Evolutionary conservation across 163 green algal species (phyloP), one percentile per base, ranked within the genome.

Genomic region (Coccomyxa subellipsoidea): DNA sequence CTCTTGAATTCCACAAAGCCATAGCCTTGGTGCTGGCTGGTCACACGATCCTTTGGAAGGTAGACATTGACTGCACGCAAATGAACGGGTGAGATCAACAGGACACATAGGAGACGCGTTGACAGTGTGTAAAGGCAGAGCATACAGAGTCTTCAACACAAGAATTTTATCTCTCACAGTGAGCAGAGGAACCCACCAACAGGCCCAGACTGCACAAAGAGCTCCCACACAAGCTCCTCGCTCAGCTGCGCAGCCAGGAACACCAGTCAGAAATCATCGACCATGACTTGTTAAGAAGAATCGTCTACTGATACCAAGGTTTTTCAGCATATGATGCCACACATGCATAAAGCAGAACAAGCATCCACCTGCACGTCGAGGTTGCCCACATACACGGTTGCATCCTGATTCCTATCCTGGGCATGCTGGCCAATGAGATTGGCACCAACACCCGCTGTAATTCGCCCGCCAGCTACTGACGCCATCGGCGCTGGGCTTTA

Each of bases 211-310:
- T 99, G 96, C 23, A 94, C 92, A 81, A 98, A 99, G 3, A 99
- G 90, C 90, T 99, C 96, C 96, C 96, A 99, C 0, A 99, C 85
- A 0, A 99, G 83, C 90, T 99, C 96, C 85, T 99, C 96, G 8
- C 93, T 92, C 15, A 97, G 88, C 92, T 97, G 90, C 71, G 70
- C 3, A 12, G 23, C 15, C 47, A 59, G 23, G 47, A 59, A 27
- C 23, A 18, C 5, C 69, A 76, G 69, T n/a, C n/a, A n/a, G n/a
- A n/a, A n/a, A n/a, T n/a, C n/a, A n/a, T n/a, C n/a, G n/a, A n/a
- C 69, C 4, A 8, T 31, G 69, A 36, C n/a, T 76, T 76, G 8
- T 12, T 31, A 38, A 76, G n/a, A 31, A 32, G 15, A 15, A 76
- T 18, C n/a, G 8, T 35, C 32, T 36, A 18, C 7, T 76, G 2